phyloP scores from a whole-genome alignment of 2,329 filamentous ascomycete species.

The Parastagonospora nodorum region DNA sequence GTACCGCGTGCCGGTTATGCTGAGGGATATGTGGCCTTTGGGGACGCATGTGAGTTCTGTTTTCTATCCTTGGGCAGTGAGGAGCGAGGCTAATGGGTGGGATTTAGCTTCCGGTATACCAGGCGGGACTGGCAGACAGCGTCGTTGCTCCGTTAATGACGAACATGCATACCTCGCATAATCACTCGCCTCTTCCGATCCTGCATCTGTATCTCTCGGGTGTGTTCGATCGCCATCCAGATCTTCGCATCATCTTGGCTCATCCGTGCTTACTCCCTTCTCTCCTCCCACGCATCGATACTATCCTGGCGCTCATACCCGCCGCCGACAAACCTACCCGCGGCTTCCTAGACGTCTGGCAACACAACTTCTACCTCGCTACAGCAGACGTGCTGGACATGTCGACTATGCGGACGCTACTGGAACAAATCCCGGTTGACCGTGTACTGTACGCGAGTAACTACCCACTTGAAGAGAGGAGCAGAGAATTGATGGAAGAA shows the following conservation, averaged over 20 bases:
- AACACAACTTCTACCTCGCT: constrained; percentile 63
- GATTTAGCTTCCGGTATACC: constrained; percentile 17
- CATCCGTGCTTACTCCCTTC: constrained; percentile 61
- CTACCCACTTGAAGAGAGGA: constrained; percentile 61
- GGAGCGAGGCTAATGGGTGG: background rate
- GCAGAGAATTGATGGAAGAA: constrained; percentile 55
- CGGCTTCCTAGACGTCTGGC: constrained; percentile 57
- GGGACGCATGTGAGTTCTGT: constrained; percentile 16
- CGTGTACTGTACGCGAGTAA: constrained; percentile 62
- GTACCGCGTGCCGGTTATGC: constrained; percentile 47
- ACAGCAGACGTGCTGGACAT: constrained; percentile 61
- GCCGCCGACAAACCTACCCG: constrained; percentile 23
- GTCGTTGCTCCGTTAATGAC: constrained; percentile 22
- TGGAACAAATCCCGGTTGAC: constrained; percentile 55
- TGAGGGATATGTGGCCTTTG: constrained; percentile 28
- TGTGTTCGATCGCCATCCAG: constrained; percentile 61
- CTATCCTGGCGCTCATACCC: constrained; percentile 25
- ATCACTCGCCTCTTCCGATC: constrained; percentile 55
- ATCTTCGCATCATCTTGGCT: constrained; percentile 60
- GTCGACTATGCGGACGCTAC: constrained; percentile 51
- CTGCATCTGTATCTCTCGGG: constrained; percentile 58
- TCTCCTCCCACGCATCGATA: constrained; percentile 56
- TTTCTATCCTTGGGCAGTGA: background rate
- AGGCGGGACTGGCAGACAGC: constrained; percentile 12
- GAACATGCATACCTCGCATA: constrained; percentile 54